These are phyloP conservation scores for Zizania latifolia DNA, from an alignment of 176 grass and related monocot species.

Conservation along the genomic window DNA sequence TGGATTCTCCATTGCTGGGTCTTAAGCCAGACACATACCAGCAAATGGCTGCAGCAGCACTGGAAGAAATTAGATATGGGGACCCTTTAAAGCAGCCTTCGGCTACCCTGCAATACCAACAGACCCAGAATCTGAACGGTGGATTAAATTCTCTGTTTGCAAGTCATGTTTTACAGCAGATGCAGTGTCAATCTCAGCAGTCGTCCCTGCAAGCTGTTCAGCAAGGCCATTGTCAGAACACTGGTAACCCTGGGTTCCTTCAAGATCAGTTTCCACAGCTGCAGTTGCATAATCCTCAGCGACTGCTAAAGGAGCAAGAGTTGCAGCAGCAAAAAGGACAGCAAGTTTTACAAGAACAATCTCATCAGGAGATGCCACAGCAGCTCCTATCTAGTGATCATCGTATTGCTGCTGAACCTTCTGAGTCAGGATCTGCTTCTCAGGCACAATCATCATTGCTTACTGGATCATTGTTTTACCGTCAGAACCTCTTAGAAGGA, in stretches of 20 bases:
- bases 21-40: constrained; percentile 80
- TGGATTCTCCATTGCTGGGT: constrained; percentile 46
- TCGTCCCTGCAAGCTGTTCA: constrained; percentile 50
- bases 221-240: constrained; percentile 47
- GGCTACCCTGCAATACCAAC: constrained; percentile 54
- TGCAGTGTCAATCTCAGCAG: constrained; percentile 65
- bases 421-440: constrained; percentile 41
- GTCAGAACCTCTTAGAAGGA: constrained; percentile 47
- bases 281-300: constrained; percentile 33
- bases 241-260: constrained; percentile 36
- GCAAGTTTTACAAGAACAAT: constrained; percentile 25
- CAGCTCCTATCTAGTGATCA: constrained; percentile 47
- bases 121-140: constrained; percentile 48
- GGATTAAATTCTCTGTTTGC: constrained; percentile 50
- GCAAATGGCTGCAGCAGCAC: constrained; percentile 81
- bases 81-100: constrained; percentile 66
- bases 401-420: constrained; percentile 44
- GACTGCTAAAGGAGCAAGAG: constrained; percentile 31
- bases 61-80: constrained; percentile 68
- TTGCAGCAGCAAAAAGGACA: constrained; percentile 24
- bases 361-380: constrained; percentile 43
- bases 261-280: constrained; percentile 62
- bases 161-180: constrained; percentile 66
- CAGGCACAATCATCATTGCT: constrained; percentile 45
- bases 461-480: constrained; percentile 39